These are phyloP conservation scores for Blastosporella zonata DNA, from an alignment of 1,284 basidiomycete species.

Conservation along the genomic window DNA sequence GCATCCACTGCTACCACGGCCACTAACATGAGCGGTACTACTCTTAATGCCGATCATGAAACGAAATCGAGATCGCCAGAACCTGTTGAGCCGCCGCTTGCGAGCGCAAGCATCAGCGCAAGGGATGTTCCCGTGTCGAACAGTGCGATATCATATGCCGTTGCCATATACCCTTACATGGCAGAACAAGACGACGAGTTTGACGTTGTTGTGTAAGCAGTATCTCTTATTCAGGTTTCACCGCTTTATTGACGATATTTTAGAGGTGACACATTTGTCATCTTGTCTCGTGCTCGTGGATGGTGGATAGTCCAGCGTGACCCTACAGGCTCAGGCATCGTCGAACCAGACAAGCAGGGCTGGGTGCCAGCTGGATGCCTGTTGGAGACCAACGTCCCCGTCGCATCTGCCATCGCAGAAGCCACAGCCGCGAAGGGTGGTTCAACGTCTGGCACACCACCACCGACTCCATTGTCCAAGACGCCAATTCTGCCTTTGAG, in stretches of 20 bases:
- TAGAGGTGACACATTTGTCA: slow-evolving; percentile 89
- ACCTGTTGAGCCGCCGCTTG: slow-evolving; percentile 22
- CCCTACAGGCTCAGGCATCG: slow-evolving; percentile 77
- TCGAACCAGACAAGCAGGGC: slow-evolving; percentile 80
- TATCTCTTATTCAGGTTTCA: slow-evolving; percentile 22
- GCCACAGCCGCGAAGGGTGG: slow-evolving; percentile 55
- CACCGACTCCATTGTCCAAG: slow-evolving; percentile 47
- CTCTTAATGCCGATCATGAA: slow-evolving; percentile 19
- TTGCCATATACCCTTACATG: slow-evolving; percentile 93
- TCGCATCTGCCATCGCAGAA: slow-evolving; percentile 74
- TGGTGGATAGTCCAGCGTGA: slow-evolving; percentile 99
- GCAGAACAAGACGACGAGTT: slow-evolving; percentile 98
- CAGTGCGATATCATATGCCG: slow-evolving; percentile 79
- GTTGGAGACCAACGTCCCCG: slow-evolving; percentile 85
- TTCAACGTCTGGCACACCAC: slow-evolving; percentile 43
- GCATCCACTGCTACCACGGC: slow-evolving; percentile 8
- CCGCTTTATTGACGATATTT: slow-evolving; percentile 10
- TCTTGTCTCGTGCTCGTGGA: slow-evolving; percentile 89
- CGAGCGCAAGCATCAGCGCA: slow-evolving; percentile 24
- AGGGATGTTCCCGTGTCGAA: slow-evolving; percentile 42
- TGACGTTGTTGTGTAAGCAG: slow-evolving; percentile 87
- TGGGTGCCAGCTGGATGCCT: slow-evolving; percentile 94
- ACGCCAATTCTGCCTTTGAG: slow-evolving; percentile 82
- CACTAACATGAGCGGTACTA: slow-evolving; percentile 28
- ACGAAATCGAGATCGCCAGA: slow-evolving; percentile 19